Evolutionary conservation across 2,329 filamentous ascomycete genomes (phyloP).

Genomic region (Nannizziopsis barbatae): DNA sequence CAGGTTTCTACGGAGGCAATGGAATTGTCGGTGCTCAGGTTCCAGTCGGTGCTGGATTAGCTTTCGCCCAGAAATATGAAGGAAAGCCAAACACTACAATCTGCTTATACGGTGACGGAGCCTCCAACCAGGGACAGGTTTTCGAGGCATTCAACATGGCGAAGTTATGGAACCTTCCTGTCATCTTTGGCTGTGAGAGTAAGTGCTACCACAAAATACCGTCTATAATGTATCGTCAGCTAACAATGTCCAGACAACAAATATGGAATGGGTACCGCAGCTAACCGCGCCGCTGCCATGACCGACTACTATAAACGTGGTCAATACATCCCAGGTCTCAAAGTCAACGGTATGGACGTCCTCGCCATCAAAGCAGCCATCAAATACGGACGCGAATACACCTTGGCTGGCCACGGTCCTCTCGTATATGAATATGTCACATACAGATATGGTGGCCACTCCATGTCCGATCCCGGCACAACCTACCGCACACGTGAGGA

Average conservation of each 20-base stretch:
- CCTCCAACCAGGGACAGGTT: conserved; percentile 97
- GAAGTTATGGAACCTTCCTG: conserved; percentile 93
- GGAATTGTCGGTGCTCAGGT: conserved; percentile 98
- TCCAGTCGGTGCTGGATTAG: conserved; percentile 88
- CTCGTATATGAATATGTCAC: conserved; percentile 98
- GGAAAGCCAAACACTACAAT: conserved; percentile 75
- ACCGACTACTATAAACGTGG: conserved; percentile 99
- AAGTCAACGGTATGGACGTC: conserved; percentile 99
- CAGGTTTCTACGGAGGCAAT: conserved; percentile 96
- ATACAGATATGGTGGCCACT: conserved; percentile 98
- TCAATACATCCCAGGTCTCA: conserved; percentile 97
- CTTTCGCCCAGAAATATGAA: conserved; percentile 93
- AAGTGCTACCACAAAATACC: conserved; percentile 34
- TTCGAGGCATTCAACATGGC: conserved; percentile 99
- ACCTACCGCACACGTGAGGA: conserved; percentile 99
- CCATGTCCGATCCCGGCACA: conserved; percentile 98
- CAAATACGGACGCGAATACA: conserved; percentile 84
- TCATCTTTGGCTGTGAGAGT: conserved; percentile 98
- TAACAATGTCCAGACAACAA: conserved; percentile 71
- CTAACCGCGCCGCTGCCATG: conserved; percentile 82
- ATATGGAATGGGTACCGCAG: conserved; percentile 98
- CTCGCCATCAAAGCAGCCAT: conserved; percentile 95
- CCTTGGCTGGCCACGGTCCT: conserved; percentile 71
- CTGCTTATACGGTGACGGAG: conserved; percentile 93
- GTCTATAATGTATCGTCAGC: conserved; percentile 5